phyloP scores from a whole-genome alignment of 1,139 yeast species.

The Yueomyces sp. region DNA sequence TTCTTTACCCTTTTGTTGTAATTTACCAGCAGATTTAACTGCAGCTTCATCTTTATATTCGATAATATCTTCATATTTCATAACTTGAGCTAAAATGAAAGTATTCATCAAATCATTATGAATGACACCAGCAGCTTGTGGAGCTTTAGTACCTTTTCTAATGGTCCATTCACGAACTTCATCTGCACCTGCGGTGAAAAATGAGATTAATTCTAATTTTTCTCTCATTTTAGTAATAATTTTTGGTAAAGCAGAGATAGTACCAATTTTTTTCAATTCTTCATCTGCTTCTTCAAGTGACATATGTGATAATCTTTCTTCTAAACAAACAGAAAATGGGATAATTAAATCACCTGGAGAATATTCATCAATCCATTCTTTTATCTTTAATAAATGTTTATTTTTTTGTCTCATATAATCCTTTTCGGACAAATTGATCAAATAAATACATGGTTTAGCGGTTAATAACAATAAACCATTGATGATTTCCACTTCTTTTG shows the following conservation, averaged over 20 bases:
- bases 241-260: conserved; percentile 79
- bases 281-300: conserved; percentile 85
- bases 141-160: conserved; percentile 74
- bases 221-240: conserved; percentile 75
- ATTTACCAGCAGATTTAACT: conserved; percentile 89
- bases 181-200: conserved; percentile 76
- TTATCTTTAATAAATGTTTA: conserved; percentile 80
- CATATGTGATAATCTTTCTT: conserved; percentile 86
- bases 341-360: conserved; percentile 93
- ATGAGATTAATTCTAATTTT: conserved; percentile 69
- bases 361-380: conserved; percentile 91
- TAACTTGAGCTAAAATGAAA: conserved; percentile 70
- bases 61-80: conserved; percentile 70
- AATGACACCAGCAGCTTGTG: conserved; percentile 82
- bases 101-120: conserved; percentile 72
- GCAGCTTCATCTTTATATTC: conserved; percentile 77
- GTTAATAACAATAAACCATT: conserved; percentile 81
- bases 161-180: conserved; percentile 88
- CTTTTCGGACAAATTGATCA: conserved; percentile 85
- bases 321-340: conserved; percentile 86
- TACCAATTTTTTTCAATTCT: conserved; percentile 78
- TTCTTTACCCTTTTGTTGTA: conserved; percentile 90
- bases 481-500: conserved; percentile 81
- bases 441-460: conserved; percentile 92
- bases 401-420: conserved; percentile 97